phyloP scores from a whole-genome alignment of 495 filamentous ascomycete species.

The Lasiosphaeria miniovina region DNA sequence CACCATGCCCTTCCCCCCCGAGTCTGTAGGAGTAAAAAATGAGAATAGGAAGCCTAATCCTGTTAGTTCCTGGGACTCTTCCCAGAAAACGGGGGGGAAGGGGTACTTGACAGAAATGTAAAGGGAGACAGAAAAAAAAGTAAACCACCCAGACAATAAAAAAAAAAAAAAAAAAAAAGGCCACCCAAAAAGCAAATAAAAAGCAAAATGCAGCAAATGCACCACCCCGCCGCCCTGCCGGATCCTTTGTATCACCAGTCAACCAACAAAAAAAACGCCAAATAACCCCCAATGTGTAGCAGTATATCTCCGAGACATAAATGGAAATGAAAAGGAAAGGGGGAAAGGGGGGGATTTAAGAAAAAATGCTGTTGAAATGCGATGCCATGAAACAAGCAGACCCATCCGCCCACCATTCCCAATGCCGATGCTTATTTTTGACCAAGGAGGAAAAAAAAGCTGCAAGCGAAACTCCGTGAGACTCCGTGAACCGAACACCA shows the following conservation, averaged over 20 bases:
- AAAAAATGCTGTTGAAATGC: neutral
- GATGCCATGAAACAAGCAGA: too few species aligned
- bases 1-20: neutral
- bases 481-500: neutral
- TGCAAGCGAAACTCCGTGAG: neutral
- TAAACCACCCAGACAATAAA: too few species aligned
- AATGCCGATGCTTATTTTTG: neutral
- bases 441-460: neutral
- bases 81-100: neutral
- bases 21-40: neutral
- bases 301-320: too few species aligned
- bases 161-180: too few species aligned
- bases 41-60: neutral
- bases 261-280: too few species aligned
- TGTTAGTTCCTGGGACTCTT: neutral
- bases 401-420: neutral
- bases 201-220: too few species aligned
- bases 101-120: neutral
- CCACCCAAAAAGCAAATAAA: too few species aligned
- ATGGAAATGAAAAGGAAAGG: neutral
- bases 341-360: neutral
- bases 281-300: too few species aligned
- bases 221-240: too few species aligned
- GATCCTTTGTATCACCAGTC: too few species aligned
- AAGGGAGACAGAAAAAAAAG: neutral